Evolutionary conservation across 495 filamentous ascomycete genomes (phyloP), one percentile per base, ranked within the genome.

Genomic region (Chlorociboria aeruginascens): DNA sequence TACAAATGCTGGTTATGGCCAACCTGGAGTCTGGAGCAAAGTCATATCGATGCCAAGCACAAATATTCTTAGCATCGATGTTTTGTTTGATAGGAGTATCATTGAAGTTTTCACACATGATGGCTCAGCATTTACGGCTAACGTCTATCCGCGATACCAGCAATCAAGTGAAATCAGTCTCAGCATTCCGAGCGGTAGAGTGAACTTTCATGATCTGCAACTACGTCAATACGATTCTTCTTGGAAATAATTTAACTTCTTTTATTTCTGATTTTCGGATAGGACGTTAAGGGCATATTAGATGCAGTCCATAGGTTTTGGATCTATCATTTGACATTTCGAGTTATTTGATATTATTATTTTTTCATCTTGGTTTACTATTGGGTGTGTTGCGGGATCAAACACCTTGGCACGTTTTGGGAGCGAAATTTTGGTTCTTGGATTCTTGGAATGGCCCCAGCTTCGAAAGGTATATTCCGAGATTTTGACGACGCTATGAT

Each of bases 1-100:
- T 10, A 54, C 46, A 16, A 46, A 54, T 46, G 47, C 47, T 13
- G 51, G 51, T 8, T 54, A 54, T 48, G 51, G 51, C 40, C 51
- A 54, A 48, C 40, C 51, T 17, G 51, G 51, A 6, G 40, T 32
- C 2, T 54, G 47, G 46, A 46, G 16, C 14, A 31, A 40, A 1
- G 20, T 32, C 12, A 46, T 54, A 33, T 35, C 12, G 4, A 34
- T 9, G 1, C 17, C 46, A 8, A 3, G n/a, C 3, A 33, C 17
- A 3, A 46, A 54, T 9, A 14, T 20, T 9, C 14, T 54, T 6
- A 38, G 33, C 7, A 28, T 54, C 10, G 47, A 49, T 44, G 42
- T 54, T 20, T 36, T 54, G 9, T 34, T 54, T 33, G 51, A 54
- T 54, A 46, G 51, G 8, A 50, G 46, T 6, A 54, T 28, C 34